Conservation (phyloP, 192 early-diverging fungal genomes). For the Backusella westeae region DNA sequence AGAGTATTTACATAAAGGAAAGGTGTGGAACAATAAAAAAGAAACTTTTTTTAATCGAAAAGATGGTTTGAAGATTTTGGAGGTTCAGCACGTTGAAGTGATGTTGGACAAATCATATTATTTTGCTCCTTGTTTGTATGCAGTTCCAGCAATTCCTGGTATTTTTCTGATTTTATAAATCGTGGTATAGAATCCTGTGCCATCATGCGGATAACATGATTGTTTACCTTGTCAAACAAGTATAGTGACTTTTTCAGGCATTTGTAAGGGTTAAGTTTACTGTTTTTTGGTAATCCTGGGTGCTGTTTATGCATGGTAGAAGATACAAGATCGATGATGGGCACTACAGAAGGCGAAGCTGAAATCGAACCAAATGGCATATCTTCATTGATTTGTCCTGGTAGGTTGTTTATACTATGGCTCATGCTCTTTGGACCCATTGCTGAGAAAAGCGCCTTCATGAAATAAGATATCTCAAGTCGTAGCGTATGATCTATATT, state of each 20-base stretch:
- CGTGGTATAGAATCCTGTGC: slow-evolving; percentile 70
- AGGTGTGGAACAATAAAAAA: background rate
- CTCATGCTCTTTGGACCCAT: background rate
- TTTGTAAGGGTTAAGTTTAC: background rate
- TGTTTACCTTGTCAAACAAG: slow-evolving; percentile 55
- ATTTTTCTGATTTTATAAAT: slow-evolving; percentile 35
- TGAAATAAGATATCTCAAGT: slow-evolving; percentile 43
- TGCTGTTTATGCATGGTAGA: background rate
- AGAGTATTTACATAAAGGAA: slow-evolving; percentile 1
- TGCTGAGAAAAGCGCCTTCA: slow-evolving; percentile 35
- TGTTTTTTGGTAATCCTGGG: background rate
- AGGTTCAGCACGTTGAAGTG: slow-evolving; percentile 2
- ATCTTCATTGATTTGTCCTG: background rate
- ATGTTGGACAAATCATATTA: background rate
- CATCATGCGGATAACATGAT: slow-evolving; percentile 67
- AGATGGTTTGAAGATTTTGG: background rate
- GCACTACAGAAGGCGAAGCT: background rate
- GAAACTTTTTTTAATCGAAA: background rate
- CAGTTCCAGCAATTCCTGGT: background rate
- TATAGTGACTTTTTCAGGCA: slow-evolving; percentile 13
- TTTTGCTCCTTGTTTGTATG: background rate
- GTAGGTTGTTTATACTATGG: background rate
- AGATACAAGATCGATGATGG: background rate
- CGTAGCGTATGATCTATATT: slow-evolving; percentile 51
- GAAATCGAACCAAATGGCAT: background rate